Evolutionary conservation across 352 stramenopile species (phyloP).

Genomic region (Saprolegnia diclina): DNA sequence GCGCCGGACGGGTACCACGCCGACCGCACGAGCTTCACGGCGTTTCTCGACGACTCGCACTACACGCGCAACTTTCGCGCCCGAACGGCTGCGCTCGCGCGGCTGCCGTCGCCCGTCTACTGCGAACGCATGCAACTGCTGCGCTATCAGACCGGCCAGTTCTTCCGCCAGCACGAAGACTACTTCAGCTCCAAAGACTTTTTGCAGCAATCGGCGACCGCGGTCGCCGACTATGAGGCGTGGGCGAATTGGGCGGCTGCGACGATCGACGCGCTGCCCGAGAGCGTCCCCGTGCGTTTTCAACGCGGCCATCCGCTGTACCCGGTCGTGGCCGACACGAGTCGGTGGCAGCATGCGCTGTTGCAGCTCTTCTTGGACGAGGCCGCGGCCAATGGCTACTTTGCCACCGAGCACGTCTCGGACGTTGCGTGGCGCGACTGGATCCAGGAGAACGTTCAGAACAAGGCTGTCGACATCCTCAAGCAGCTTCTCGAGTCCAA

Average conservation of each 20-base stretch:
- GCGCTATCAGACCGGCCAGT: slow-evolving; percentile 27
- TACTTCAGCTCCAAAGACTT: slow-evolving; percentile 27
- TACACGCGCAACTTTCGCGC: slow-evolving; percentile 26
- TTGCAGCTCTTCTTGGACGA: slow-evolving; percentile 51
- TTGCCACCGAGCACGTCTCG: slow-evolving; percentile 38
- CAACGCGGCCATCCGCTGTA: slow-evolving; percentile 35
- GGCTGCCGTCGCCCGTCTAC: slow-evolving; percentile 22
- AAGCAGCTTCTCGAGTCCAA: slow-evolving; percentile 41
- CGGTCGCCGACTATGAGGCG: slow-evolving; percentile 2
- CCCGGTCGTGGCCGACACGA: slow-evolving; percentile 39
- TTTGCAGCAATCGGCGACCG: not conserved
- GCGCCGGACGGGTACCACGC: slow-evolving; percentile 20
- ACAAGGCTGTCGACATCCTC: slow-evolving; percentile 43
- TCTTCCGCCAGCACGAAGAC: slow-evolving; percentile 29
- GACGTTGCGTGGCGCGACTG: slow-evolving; percentile 50
- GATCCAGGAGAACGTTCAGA: slow-evolving; percentile 52
- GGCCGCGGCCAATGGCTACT: slow-evolving; percentile 40
- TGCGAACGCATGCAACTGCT: slow-evolving; percentile 27
- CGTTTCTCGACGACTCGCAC: slow-evolving; percentile 20
- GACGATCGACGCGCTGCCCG: slow-evolving; percentile 27
- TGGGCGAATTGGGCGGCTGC: slow-evolving; percentile 16
- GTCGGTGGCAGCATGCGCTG: slow-evolving; percentile 47
- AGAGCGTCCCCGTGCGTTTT: slow-evolving; percentile 35
- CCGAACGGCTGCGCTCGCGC: slow-evolving; percentile 11
- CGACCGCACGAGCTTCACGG: slow-evolving; percentile 26